These are phyloP conservation scores for Arabidopsis arenosa DNA, from an alignment of 345 rosid genomes.

Conservation along the genomic window DNA sequence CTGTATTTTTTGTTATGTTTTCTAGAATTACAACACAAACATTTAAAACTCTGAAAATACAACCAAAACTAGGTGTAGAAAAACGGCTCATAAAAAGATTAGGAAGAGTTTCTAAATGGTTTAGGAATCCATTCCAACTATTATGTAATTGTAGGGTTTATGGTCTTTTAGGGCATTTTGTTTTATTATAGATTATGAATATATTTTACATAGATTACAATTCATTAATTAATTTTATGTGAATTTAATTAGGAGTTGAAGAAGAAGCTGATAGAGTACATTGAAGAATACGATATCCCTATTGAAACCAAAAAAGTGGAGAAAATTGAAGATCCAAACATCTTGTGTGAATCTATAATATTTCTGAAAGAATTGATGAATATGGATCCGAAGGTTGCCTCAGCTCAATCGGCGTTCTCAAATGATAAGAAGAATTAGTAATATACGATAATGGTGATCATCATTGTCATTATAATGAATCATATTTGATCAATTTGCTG, in stretches of 20 bases:
- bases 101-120: too few relatives aligned
- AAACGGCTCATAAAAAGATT: too few relatives aligned
- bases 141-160: neutral
- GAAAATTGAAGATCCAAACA: neutral
- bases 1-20: neutral
- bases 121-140: too few relatives aligned
- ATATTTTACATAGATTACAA: neutral
- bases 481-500: too few relatives aligned
- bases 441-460: too few relatives aligned
- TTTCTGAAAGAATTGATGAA: neutral
- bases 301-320: neutral
- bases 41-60: neutral
- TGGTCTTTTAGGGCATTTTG: neutral
- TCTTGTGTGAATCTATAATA: neutral
- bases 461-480: neutral
- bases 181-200: neutral
- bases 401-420: neutral
- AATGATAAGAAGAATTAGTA: neutral
- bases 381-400: neutral
- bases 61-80: neutral
- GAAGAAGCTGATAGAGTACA: neutral
- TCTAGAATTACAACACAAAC: neutral
- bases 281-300: neutral
- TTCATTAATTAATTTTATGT: too few relatives aligned
- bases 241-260: neutral